Evolutionary conservation across 257 asterid species (phyloP).

Genomic region (Rhazya stricta): DNA sequence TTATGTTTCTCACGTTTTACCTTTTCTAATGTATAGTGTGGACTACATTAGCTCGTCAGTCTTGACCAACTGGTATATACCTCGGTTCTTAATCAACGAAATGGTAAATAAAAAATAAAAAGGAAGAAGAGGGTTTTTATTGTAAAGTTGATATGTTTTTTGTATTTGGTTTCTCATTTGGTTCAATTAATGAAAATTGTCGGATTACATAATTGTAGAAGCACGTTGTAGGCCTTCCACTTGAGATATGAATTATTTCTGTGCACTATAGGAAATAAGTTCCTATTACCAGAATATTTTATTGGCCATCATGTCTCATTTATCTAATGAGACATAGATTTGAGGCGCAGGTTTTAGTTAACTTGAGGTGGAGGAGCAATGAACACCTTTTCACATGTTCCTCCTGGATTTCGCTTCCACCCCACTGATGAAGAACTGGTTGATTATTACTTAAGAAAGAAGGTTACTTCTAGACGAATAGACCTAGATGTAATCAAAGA

Average conservation of each 20-base stretch:
- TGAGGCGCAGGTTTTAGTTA: slow-evolving; percentile 20
- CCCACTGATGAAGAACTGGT: slow-evolving; percentile 95
- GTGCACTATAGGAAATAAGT: neutral
- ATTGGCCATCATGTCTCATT: neutral
- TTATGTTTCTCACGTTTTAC: neutral
- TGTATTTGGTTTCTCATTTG: neutral
- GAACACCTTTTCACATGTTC: slow-evolving; percentile 75
- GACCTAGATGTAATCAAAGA: slow-evolving; percentile 83
- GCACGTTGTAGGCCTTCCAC: neutral
- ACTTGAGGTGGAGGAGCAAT: slow-evolving; percentile 26
- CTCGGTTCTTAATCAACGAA: neutral
- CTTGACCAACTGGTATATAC: neutral
- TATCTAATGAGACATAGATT: neutral
- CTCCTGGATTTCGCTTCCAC: slow-evolving; percentile 93
- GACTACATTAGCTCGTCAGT: neutral
- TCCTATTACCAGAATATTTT: neutral
- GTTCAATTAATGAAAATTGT: neutral
- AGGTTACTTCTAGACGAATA: slow-evolving; percentile 47
- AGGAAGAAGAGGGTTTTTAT: too few relatives aligned
- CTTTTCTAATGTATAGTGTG: neutral
- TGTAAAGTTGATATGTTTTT: too few relatives aligned
- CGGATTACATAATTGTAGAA: neutral
- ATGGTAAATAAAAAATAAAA: too few relatives aligned
- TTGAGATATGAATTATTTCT: neutral
- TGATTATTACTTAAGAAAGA: slow-evolving; percentile 80